Evolutionary conservation across 176 grass and related monocot species (phyloP), one percentile per base, ranked within the genome.

Genomic region (Tillandsia fasciculata): DNA sequence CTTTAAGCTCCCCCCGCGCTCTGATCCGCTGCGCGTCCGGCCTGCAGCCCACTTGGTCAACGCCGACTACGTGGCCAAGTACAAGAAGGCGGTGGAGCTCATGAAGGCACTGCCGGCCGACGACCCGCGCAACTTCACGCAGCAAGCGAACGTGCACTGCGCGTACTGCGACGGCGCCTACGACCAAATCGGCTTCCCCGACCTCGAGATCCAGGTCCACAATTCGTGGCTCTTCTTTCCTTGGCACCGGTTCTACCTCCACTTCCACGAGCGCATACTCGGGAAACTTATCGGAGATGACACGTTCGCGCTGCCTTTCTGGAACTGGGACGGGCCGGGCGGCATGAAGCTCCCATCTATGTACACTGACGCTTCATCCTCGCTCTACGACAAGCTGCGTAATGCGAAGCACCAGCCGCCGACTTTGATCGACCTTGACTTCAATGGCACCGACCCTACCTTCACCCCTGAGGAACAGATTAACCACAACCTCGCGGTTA

Each of bases 171-270:
- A 79, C 57, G 80, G 74, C 11, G 75, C 83, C 14, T 86, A 84
- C 54, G 66, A 74, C 17, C 86, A 89, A 80, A 23, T 5, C 7
- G 74, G 57, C 12, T 58, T 89, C 54, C 85, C 85, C 1, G 53
- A 76, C 61, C 11, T 90, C 1, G 76, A 86, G 15, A 7, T 90
- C 53, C 83, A 87, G 64, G 4, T 90, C 0, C 87, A 90, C 73
- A 71, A 49, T 67, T 87, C 50, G n/a, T 96, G 91, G 91, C 68
- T 87, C 64, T 90, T 96, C 76, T 90, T 90, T 76, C 91, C 91
- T 0, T 96, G 87, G 87, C 91, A 96, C 79, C 80, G 87, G 56
- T 74, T 76, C 12, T 96, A 90, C 68, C 3, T 79, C 51, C 79
- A 90, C 67, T 96, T 96, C 66, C 64, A 96, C 12, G 91, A 87